Evolutionary conservation across 1,284 basidiomycete species (phyloP).

Genomic region (Lignosus rhinocerotis): DNA sequence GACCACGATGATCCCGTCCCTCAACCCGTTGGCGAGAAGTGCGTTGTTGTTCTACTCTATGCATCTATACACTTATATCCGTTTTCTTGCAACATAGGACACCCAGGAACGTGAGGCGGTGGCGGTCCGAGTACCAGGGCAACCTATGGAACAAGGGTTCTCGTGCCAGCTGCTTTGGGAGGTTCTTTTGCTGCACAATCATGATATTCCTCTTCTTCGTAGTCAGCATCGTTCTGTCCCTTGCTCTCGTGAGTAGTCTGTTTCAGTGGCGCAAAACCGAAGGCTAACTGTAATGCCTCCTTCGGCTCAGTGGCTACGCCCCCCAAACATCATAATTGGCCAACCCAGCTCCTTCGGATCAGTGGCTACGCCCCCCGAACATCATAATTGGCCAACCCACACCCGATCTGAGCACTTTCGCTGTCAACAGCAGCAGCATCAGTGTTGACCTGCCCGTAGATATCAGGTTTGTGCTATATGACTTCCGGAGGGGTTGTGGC

Average conservation of each 20-base stretch:
- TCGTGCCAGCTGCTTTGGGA: conserved; percentile 53
- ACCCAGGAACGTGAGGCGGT: conserved; percentile 35
- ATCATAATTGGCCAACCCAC: conserved; percentile 61
- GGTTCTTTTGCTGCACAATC: conserved; percentile 72
- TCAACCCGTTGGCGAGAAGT: conserved; percentile 19
- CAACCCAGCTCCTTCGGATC: conserved; percentile 26
- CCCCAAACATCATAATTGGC: conserved; percentile 73
- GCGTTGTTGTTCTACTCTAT: neutral
- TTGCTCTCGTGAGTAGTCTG: conserved; percentile 61
- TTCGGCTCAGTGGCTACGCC: conserved; percentile 68
- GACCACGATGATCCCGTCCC: conserved; percentile 27
- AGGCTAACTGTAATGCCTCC: neutral
- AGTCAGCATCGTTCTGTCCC: conserved; percentile 68
- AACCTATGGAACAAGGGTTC: conserved; percentile 66
- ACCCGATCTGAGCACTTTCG: conserved; percentile 39
- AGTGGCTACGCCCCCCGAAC: conserved; percentile 84
- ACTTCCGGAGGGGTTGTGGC: neutral
- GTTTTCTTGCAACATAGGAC: conserved; percentile 19
- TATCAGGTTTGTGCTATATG: conserved; percentile 45
- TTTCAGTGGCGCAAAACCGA: neutral
- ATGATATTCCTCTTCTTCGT: conserved; percentile 66
- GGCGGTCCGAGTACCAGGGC: conserved; percentile 57
- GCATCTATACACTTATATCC: neutral
- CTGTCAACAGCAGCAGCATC: conserved; percentile 44
- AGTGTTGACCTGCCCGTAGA: conserved; percentile 66